phyloP scores from a whole-genome alignment of 345 rosid species.

The Eucalyptus regnans region DNA sequence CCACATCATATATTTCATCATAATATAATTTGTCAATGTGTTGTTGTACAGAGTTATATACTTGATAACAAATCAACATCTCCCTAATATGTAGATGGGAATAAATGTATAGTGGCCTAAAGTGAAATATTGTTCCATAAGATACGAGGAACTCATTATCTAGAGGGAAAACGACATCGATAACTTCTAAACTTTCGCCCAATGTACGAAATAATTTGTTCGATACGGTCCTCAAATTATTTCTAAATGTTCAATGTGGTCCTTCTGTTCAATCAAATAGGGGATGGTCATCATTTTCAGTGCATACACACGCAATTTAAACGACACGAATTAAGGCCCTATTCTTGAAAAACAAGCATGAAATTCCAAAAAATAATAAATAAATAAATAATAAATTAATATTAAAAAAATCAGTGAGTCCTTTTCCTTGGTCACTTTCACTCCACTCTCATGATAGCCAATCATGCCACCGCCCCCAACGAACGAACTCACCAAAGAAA shows the following conservation, averaged over 20 bases:
- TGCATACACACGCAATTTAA: neutral
- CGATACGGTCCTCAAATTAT: neutral
- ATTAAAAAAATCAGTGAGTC: neutral
- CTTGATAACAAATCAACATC: neutral
- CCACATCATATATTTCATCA: neutral
- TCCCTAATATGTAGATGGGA: neutral
- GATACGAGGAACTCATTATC: neutral
- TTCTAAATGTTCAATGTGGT: rapidly evolving
- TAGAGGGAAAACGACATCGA: rapidly evolving
- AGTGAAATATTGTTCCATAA: neutral
- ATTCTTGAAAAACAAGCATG: neutral
- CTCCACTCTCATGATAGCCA: neutral
- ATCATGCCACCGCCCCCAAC: neutral
- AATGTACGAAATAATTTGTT: rapidly evolving
- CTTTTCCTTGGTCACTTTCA: neutral
- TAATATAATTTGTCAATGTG: rapidly evolving
- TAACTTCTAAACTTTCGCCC: rapidly evolving
- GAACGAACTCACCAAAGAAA: neutral
- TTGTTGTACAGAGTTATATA: neutral
- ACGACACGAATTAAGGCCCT: neutral
- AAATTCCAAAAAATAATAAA: neutral
- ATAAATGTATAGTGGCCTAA: rapidly evolving
- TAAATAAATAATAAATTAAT: no score
- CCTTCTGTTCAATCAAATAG: neutral
- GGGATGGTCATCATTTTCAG: neutral